Base-by-base conservation (phyloP, 805 yeast species). In the Lipomyces anomalus region DNA sequence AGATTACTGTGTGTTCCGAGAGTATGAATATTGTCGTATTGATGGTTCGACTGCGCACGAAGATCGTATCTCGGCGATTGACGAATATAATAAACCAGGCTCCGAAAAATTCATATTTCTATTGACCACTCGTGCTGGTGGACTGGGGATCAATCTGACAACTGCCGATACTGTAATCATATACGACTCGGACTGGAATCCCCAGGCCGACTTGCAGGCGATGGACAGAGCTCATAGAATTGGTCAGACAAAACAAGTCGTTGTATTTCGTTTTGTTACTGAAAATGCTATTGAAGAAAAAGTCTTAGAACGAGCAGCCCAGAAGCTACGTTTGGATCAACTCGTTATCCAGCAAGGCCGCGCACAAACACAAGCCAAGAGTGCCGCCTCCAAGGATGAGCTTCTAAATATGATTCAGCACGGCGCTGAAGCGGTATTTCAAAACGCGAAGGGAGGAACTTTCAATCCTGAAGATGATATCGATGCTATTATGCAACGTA, bases 141-240 rank as follows among this genome's bases (percentile, higher is more conserved):
- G 97, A 6, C 72, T 89, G 44, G 97, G 97, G 59, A 89, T 89
- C 60, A 89, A 90, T 61, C 72, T 89, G 61, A 90, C 95, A 0
- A 78, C 86, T 6, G 97, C 97, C 2, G 96, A 89, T 62, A 79
- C 84, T 35, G 97, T 89, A 40, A 76, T 89, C 3, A 65, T 89
- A 22, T 90, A 78, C 61, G 97, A 89, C 64, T 84, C 95, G 0
- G 97, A 89, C 67, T 89, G 97, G 97, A 89, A 89, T 61, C 97
- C 97, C 1, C 97, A 89, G 62, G 97, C 96, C 0, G 97, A 89
- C 71, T 71, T 89, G 58, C 97, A 89, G 67, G 97, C 97, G 1
- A 89, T 89, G 97, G 97, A 90, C 64, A 76, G 97, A 61, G 97
- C 97, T 1, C 97, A 89, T 62, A 79, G 97, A 71, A 89, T 89